Evolutionary conservation across 1,284 basidiomycete species (phyloP).

Genomic region (Ustilago esculenta): DNA sequence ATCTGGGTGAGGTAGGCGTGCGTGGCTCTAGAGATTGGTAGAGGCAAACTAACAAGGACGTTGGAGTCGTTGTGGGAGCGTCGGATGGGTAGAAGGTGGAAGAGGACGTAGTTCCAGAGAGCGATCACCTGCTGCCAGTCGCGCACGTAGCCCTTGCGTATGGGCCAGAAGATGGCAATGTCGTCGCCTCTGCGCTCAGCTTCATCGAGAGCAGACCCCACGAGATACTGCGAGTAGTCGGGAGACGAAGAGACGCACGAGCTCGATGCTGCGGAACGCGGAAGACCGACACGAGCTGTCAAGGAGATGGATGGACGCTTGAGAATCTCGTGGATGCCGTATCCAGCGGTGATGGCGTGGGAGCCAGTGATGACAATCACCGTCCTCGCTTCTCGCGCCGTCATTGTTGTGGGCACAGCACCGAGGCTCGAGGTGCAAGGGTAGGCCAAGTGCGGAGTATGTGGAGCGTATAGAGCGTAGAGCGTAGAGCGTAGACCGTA

Average conservation of each 20-base stretch:
- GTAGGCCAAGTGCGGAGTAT: not conserved
- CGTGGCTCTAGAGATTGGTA: constrained; percentile 77
- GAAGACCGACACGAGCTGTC: constrained; percentile 39
- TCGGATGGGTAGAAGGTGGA: constrained; percentile 78
- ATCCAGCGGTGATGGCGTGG: constrained; percentile 76
- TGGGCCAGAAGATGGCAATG: constrained; percentile 82
- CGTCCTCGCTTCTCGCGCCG: constrained; percentile 80
- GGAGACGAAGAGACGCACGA: constrained; percentile 24
- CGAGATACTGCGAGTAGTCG: constrained; percentile 74
- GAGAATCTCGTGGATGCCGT: constrained; percentile 83
- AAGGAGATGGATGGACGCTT: constrained; percentile 75
- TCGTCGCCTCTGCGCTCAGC: constrained; percentile 79
- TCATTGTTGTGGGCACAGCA: constrained; percentile 19
- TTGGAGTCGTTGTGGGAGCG: constrained; percentile 88
- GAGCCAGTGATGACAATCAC: constrained; percentile 83
- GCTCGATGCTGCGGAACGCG: constrained; percentile 24
- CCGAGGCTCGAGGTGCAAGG: not conserved
- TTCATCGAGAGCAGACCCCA: constrained; percentile 82
- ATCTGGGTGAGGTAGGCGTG: constrained; percentile 83
- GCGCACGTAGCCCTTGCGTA: constrained; percentile 77
- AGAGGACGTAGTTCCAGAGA: constrained; percentile 86
- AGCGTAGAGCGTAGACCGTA: too few relatives aligned
- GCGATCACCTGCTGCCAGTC: constrained; percentile 94
- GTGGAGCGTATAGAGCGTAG: too few relatives aligned
- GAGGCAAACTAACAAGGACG: constrained; percentile 77